Conservation (phyloP, 2,329 filamentous ascomycete genomes). For the Aspergillus piperis region DNA sequence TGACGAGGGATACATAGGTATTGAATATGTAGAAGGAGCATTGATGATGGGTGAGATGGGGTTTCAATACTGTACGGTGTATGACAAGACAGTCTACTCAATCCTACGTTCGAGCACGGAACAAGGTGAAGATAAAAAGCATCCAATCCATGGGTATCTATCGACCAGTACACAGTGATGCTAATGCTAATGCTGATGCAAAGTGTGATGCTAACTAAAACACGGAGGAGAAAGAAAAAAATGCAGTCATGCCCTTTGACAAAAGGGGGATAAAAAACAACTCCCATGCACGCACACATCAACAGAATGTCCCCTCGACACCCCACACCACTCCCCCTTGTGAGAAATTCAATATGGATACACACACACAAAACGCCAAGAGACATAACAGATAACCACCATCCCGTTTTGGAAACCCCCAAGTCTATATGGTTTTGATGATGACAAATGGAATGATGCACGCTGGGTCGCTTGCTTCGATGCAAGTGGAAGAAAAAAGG, state of each 20-base stretch:
- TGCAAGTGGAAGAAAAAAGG: background rate
- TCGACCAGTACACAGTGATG: slow-evolving; percentile 10
- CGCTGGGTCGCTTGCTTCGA: slow-evolving; percentile 21
- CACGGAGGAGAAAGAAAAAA: background rate
- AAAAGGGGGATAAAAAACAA: background rate
- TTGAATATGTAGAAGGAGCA: no score
- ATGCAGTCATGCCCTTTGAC: background rate
- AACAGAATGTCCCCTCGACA: background rate
- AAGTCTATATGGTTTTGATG: slow-evolving; percentile 18
- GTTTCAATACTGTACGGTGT: no score
- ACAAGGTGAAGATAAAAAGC: background rate
- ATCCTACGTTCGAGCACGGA: background rate
- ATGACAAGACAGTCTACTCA: no score
- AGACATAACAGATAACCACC: slow-evolving; percentile 4
- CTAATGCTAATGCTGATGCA: slow-evolving; percentile 10
- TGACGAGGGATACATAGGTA: no score
- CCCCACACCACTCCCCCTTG: background rate
- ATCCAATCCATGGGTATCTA: slow-evolving; percentile 17
- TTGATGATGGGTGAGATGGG: no score
- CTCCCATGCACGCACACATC: background rate
- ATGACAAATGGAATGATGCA: slow-evolving; percentile 12
- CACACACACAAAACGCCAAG: background rate
- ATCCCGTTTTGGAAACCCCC: slow-evolving; percentile 5
- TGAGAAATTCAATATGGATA: background rate
- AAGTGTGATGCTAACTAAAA: background rate